Percentiles rank a stretch among this genome's conserved stretches.
Conservation (phyloP, 495 filamentous ascomycete genomes). For the Podospora pseudopauciseta region DNA sequence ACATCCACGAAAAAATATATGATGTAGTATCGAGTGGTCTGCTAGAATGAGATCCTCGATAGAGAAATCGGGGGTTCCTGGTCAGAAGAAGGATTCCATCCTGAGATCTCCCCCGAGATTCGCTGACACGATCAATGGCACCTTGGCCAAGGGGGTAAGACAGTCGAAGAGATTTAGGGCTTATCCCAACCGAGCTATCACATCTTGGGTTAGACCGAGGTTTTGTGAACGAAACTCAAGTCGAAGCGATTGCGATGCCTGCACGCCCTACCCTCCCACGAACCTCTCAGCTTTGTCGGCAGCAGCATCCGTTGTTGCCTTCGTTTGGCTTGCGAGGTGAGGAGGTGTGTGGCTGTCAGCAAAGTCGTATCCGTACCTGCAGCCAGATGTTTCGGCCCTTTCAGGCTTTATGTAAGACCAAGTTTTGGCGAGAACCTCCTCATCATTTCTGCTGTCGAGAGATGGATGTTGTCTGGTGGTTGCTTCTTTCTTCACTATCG, state of each 20-base stretch:
- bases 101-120: background rate
- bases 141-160: background rate
- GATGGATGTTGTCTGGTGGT: background rate
- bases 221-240: background rate
- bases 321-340: background rate
- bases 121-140: background rate
- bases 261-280: background rate
- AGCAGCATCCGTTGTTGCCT: background rate
- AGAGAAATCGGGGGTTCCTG: background rate
- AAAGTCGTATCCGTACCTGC: background rate
- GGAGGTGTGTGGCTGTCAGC: too few relatives aligned
- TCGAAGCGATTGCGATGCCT: background rate
- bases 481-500: background rate
- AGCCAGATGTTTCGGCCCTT: background rate
- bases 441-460: background rate
- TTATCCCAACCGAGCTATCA: background rate
- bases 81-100: background rate
- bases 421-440: background rate
- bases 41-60: too few relatives aligned
- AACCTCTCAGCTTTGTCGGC: background rate
- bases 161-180: background rate
- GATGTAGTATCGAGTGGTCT: too few relatives aligned
- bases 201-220: background rate
- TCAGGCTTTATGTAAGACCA: background rate
- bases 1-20: too few relatives aligned